Base-by-base conservation (phyloP, 2,329 filamentous ascomycete species). In the Sporothrix schenckii region DNA sequence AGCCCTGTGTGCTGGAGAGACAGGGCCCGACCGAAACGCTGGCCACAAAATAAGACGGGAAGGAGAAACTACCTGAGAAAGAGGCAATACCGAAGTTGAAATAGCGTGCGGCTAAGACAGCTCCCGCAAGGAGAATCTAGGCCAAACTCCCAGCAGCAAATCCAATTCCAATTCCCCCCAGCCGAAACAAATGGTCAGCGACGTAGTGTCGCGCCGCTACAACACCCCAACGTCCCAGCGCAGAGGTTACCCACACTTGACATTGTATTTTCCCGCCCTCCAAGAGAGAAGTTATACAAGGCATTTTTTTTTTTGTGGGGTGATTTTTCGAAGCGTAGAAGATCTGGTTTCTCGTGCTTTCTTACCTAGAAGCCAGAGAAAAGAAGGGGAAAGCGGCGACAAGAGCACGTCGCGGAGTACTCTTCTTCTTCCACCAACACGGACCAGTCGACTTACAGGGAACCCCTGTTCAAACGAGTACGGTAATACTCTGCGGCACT, bases 351-450 rank as follows among this genome's bases (percentile, higher is more conserved):
- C n/a, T 41, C 2, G 34, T 44, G 27, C 11, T 60, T 9, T 10
- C 24, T n/a, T 49, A 30, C n/a, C n/a, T 39, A 5, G 21, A 34
- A 34, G 34, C 21, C 21, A 14, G 24, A 24, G 13, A 11, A 24
- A 11, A 13, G 21, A 11, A 13, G 21, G 11, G n/a, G 10, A 13
- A 60, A 14, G 19, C 13, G 16, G 30, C 16, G 16, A 39, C 34
- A 34, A 34, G 6, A 34, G 34, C 34, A 34, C 6, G 34, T 50
- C 60, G 60, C 60, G 60, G 44, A 44, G 34, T 61, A 44, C 24
- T 61, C 56, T 63, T 47, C 60, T 21, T 63, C 41, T 63, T 63
- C 41, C 60, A 30, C 41, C 60, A 30, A 39, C 34, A 34, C 34
- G 39, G 58, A 39, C 39, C 21, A 63, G 58, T 47, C 39, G 14